These are phyloP conservation scores for Pseudogymnoascus sp. DNA, from an alignment of 2,329 filamentous ascomycete genomes.

Conservation along the genomic window DNA sequence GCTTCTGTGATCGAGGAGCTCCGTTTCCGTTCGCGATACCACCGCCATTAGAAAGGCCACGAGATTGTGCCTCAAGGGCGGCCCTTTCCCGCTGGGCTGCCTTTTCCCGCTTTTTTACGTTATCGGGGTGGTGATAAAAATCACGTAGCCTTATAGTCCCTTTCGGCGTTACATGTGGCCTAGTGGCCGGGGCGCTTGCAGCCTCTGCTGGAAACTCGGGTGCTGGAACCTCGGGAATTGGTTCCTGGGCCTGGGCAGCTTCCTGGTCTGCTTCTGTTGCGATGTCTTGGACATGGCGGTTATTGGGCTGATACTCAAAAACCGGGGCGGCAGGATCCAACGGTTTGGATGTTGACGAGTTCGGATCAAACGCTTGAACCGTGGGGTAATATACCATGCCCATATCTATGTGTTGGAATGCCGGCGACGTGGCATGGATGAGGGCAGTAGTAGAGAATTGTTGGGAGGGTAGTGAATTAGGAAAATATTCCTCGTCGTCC, in stretches of 20 bases:
- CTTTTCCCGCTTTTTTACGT: neutral
- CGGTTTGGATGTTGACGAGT: too few species aligned
- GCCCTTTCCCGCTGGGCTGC: neutral
- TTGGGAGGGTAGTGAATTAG: neutral
- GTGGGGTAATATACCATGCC: neutral
- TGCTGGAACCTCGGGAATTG: neutral
- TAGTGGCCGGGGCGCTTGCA: neutral
- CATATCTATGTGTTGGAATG: neutral
- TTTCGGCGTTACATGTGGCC: neutral
- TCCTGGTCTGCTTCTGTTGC: neutral
- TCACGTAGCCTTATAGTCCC: neutral
- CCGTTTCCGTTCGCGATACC: neutral
- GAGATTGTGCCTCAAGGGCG: too few species aligned
- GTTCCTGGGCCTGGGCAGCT: neutral
- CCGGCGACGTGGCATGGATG: neutral
- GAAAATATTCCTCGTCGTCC: neutral
- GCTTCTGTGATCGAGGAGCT: neutral
- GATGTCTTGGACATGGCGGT: neutral
- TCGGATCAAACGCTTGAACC: too few species aligned
- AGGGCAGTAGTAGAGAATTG: neutral
- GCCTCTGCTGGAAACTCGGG: neutral
- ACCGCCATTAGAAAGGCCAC: neutral
- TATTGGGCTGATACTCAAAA: neutral
- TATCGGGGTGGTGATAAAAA: neutral
- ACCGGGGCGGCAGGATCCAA: neutral